phyloP scores from a whole-genome alignment of 108 stramenopile genomes.

The Cyclostephanos tholiformis region DNA sequence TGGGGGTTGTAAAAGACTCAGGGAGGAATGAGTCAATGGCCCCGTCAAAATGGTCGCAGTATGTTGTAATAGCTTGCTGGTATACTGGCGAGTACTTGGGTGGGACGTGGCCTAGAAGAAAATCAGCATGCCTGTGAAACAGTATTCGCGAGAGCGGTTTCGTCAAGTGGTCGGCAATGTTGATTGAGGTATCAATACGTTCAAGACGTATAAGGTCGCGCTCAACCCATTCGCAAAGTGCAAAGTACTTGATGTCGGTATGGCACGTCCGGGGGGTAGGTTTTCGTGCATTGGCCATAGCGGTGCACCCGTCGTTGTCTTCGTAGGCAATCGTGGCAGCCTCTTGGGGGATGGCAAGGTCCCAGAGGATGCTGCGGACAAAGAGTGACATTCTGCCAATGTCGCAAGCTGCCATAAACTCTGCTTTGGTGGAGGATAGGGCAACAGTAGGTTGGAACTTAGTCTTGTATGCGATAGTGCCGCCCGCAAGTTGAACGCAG shows the following conservation, averaged over 20 bases:
- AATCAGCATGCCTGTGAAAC: too few species aligned
- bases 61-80: too few species aligned
- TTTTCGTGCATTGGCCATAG: conserved; percentile 22
- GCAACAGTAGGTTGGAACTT: not conserved
- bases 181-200: too few species aligned
- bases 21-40: too few species aligned
- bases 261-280: conserved; percentile 19
- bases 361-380: conserved; percentile 36
- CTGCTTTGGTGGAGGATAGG: too few species aligned
- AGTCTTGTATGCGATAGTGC: too few species aligned
- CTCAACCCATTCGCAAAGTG: conserved; percentile 28
- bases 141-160: too few species aligned
- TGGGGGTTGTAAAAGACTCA: too few species aligned
- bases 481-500: conserved; percentile 9
- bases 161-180: conserved; percentile 14
- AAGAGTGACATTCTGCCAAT: conserved; percentile 37
- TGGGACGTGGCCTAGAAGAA: too few species aligned
- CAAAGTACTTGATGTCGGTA: conserved; percentile 21
- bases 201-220: conserved; percentile 4
- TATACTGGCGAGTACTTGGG: too few species aligned
- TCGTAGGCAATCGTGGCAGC: too few species aligned
- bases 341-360: conserved; percentile 24
- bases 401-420: conserved; percentile 12
- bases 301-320: not conserved
- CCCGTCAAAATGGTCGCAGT: too few species aligned